Base-by-base conservation (phyloP, 2,329 filamentous ascomycete species). In the Cordyceps cicadae region DNA sequence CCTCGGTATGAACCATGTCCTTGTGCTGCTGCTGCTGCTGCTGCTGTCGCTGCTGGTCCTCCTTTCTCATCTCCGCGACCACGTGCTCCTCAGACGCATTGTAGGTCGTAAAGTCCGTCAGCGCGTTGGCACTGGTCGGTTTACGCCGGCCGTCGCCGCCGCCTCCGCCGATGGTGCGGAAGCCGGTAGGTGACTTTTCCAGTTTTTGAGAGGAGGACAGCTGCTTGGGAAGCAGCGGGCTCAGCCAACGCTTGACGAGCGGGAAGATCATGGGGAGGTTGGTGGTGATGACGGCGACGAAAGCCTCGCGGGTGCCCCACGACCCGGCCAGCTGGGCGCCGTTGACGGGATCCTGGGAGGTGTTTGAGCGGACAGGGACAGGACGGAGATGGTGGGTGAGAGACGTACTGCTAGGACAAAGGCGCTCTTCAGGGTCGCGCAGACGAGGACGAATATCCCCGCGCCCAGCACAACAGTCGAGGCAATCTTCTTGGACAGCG, bases 211-310 rank as follows among this genome's bases (percentile, higher is more conserved):
- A 51, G 8, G 57, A 3, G 14, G 29, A 21, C 4, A 60, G 12
- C 52, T 48, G 54, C 52, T 52, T 59, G 49, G 60, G 63, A 62
- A 73, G 54, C 0, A 72, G 45, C 9, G 72, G 75, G 0, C 64
- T 66, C 9, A 78, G 67, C 71, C 74, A 76, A 50, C 63, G 65
- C 63, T 75, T 75, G 58, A 80, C 61, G 1, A 80, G 68, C 8
- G 79, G 76, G 68, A 79, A 79, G 58, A 79, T 70, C 70, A 78
- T 74, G 4, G 74, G 75, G 2, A 77, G 67, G 64, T 78, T 78
- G 8, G 75, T 77, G 0, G 74, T 76, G 51, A 77, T 67, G 41
- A 76, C 70, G 3, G 76, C 76, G 26, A 77, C 73, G 53, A 79
- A 79, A 5, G 75, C 74, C 52, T 79, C 77, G 11, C 76, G 72